Conservation (phyloP, 1,284 basidiomycete species). For the Abortiporus biennis region DNA sequence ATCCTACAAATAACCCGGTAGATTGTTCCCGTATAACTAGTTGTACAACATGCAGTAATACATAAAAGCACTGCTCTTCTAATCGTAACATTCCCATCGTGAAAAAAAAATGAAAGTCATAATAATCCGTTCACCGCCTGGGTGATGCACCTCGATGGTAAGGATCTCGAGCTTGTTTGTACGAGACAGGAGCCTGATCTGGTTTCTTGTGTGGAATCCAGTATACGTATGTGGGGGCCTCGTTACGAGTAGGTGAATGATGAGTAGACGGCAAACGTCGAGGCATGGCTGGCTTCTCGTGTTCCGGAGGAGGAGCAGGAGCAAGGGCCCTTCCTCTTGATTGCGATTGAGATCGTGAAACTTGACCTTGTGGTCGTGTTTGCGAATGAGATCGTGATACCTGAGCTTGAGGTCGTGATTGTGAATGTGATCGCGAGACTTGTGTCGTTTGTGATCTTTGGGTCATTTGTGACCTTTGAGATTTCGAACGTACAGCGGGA, state of each 20-base stretch:
- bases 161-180: slow-evolving; percentile 25
- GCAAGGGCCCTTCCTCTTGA: not conserved
- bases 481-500: slow-evolving; percentile 24
- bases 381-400: slow-evolving; percentile 2
- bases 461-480: slow-evolving; percentile 18
- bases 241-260: slow-evolving; percentile 23
- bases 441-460: too few relatives aligned
- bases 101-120: slow-evolving; percentile 1
- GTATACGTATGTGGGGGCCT: slow-evolving; percentile 29
- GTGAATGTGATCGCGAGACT: slow-evolving; percentile 3
- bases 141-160: slow-evolving; percentile 38
- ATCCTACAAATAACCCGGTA: not conserved
- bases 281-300: not conserved
- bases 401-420: too few relatives aligned
- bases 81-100: slow-evolving; percentile 3
- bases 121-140: slow-evolving; percentile 34
- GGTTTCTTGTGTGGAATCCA: slow-evolving; percentile 29
- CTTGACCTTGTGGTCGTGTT: too few relatives aligned
- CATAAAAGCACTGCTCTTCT: slow-evolving; percentile 1
- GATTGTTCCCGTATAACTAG: not conserved
- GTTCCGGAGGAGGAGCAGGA: not conserved
- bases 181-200: slow-evolving; percentile 26
- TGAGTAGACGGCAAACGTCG: slow-evolving; percentile 11
- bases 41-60: not conserved
- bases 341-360: slow-evolving; percentile 2